Base-by-base conservation (phyloP, 805 yeast species). In the Metschnikowia rubicola region DNA sequence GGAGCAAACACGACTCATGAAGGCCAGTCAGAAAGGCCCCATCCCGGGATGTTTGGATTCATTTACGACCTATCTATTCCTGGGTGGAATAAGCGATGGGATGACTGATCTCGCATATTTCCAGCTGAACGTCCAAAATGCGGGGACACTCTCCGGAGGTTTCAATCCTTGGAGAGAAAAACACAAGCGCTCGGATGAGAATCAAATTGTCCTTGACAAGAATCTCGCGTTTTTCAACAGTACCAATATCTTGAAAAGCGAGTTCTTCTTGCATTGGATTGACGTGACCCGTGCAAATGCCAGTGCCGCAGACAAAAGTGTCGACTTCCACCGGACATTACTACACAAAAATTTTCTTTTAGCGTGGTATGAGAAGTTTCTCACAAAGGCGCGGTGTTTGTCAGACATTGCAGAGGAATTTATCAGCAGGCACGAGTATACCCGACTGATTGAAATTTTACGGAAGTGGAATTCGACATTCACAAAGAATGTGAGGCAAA, bases 381-480 rank as follows among this genome's bases (percentile, higher is more conserved):
- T 57, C 21, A 54, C 55, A 30, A 63, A 62, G 30, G 53, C 47
- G 3, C 49, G 53, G 7, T 57, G 63, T 30, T 49, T 71, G 37
- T 46, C 56, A 3, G 70, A 66, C 9, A 49, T 62, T 3, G 66
- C 66, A 5, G 68, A 70, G n/a, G 67, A 65, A 10, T 47, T 57
- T 29, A 30, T 61, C 11, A 63, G 62, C 41, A 62, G 64, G 30
- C 57, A 52, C 33, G 73, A 70, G 31, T 61, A 64, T 30, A 53
- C 42, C 12, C 56, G 44, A 35, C 59, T 58, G 15, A 57, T 62
- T 13, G 70, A 63, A 30, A 43, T 57, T 11, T 48, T 71, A 12
- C 56, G 67, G 33, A 58, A 51, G 15, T 71, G 77, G 77, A 59
- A 67, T 6, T 65, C 69, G 65, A 66, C 62, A 39, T 58, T 61